Conservation (phyloP, 352 stramenopile species). For the Phytophthora syringae region DNA sequence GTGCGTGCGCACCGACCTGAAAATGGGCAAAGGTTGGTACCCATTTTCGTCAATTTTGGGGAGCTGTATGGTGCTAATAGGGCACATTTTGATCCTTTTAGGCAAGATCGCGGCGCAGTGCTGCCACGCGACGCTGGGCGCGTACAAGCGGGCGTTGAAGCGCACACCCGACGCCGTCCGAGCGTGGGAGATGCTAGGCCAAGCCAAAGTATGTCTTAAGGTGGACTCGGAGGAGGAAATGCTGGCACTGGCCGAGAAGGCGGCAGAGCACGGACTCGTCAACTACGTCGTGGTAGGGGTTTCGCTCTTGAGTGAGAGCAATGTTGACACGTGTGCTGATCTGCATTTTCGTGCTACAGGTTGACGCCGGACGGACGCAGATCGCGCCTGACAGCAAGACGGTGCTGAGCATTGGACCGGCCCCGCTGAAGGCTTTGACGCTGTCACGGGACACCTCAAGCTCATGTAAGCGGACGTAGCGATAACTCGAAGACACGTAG, state of each 20-base stretch:
- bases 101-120: slow-evolving; percentile 89
- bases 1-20: slow-evolving; percentile 94
- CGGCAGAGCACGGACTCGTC: slow-evolving; percentile 65
- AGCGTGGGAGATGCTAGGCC: slow-evolving; percentile 83
- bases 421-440: slow-evolving; percentile 70
- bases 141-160: slow-evolving; percentile 93
- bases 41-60: slow-evolving; percentile 26
- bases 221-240: slow-evolving; percentile 88
- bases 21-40: slow-evolving; percentile 96
- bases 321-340: slow-evolving; percentile 5
- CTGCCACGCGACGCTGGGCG: slow-evolving; percentile 93
- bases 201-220: slow-evolving; percentile 89
- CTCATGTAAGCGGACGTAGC: slow-evolving; percentile 62
- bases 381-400: slow-evolving; percentile 89
- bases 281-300: slow-evolving; percentile 82
- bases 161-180: slow-evolving; percentile 70
- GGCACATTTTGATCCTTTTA: slow-evolving; percentile 14
- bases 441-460: slow-evolving; percentile 84
- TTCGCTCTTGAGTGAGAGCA: neutral
- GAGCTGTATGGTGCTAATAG: no score
- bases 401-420: slow-evolving; percentile 81
- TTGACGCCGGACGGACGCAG: slow-evolving; percentile 85
- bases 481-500: slow-evolving; percentile 4
- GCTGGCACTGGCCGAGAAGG: slow-evolving; percentile 69
- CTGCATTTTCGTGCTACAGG: slow-evolving; percentile 35